Evolutionary conservation across 768 basidiomycete genomes (phyloP).

Genomic region (Kwoniella sp.): DNA sequence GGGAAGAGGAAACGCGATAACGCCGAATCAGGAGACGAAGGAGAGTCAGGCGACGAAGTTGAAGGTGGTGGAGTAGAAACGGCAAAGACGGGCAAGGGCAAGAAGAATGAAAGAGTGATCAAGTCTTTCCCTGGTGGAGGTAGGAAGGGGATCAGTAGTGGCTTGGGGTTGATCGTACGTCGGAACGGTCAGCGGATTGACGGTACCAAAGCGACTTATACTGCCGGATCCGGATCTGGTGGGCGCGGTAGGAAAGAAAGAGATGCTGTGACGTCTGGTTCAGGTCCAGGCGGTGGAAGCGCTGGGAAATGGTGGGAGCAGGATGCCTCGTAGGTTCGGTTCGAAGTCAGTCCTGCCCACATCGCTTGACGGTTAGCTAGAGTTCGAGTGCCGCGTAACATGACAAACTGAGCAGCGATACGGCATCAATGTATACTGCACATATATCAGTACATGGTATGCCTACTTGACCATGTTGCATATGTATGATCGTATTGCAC

Average conservation of each 20-base stretch:
- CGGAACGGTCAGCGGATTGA: constrained; percentile 30
- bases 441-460: too few species aligned
- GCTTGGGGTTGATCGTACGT: constrained; percentile 38
- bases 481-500: too few species aligned
- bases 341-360: neutral
- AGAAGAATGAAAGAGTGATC: constrained; percentile 20
- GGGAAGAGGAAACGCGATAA: constrained; percentile 25
- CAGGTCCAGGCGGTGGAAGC: neutral
- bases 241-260: constrained; percentile 13
- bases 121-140: constrained; percentile 61
- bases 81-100: neutral
- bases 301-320: constrained; percentile 44
- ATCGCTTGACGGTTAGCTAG: too few species aligned
- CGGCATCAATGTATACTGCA: too few species aligned
- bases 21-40: constrained; percentile 26
- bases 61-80: constrained; percentile 12
- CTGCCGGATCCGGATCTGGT: constrained; percentile 18
- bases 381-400: too few species aligned
- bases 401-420: too few species aligned
- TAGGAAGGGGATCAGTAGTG: constrained; percentile 64
- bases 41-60: constrained; percentile 10
- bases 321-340: constrained; percentile 7
- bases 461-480: too few species aligned
- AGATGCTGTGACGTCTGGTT: constrained; percentile 15
- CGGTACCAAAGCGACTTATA: constrained; percentile 16